Conservation (phyloP, 352 stramenopile genomes). For the Globisporangium splendens region DNA sequence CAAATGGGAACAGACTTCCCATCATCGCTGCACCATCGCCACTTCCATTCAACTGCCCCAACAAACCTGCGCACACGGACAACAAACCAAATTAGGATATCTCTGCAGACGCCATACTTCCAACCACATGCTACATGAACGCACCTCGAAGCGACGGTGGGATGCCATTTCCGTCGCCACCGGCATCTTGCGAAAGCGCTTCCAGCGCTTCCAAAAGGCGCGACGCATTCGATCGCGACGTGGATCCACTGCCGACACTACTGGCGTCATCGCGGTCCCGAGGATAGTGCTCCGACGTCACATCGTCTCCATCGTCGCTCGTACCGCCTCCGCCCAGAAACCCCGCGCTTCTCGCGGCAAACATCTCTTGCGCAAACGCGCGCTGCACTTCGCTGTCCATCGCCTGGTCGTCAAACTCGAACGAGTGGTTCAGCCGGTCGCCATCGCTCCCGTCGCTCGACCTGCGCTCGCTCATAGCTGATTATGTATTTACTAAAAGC, state of each 20-base stretch:
- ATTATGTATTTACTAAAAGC: background rate
- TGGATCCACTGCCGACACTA: background rate
- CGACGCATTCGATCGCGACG: slow-evolving; percentile 22
- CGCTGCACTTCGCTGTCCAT: slow-evolving; percentile 14
- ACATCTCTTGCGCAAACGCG: slow-evolving; percentile 21
- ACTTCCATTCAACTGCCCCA: slow-evolving; percentile 21
- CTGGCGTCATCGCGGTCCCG: background rate
- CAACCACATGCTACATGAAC: background rate
- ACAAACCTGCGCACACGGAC: slow-evolving; percentile 6
- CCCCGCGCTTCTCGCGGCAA: slow-evolving; percentile 2
- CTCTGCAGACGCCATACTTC: too few relatives aligned
- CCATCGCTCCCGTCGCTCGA: slow-evolving; percentile 21
- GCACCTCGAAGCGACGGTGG: slow-evolving; percentile 37
- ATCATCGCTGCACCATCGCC: slow-evolving; percentile 16
- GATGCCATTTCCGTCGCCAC: slow-evolving; percentile 18
- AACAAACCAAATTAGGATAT: background rate
- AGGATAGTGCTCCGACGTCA: background rate
- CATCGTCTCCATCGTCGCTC: slow-evolving; percentile 5
- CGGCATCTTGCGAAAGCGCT: slow-evolving; percentile 37
- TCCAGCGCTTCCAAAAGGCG: slow-evolving; percentile 57
- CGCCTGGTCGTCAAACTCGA: slow-evolving; percentile 28
- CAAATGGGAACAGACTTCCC: slow-evolving; percentile 47
- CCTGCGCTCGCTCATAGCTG: background rate
- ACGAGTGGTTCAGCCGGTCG: slow-evolving; percentile 27
- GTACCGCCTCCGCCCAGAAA: background rate